Base-by-base conservation (phyloP, 148 eudicot genomes). In the Persicaria maculosa region DNA sequence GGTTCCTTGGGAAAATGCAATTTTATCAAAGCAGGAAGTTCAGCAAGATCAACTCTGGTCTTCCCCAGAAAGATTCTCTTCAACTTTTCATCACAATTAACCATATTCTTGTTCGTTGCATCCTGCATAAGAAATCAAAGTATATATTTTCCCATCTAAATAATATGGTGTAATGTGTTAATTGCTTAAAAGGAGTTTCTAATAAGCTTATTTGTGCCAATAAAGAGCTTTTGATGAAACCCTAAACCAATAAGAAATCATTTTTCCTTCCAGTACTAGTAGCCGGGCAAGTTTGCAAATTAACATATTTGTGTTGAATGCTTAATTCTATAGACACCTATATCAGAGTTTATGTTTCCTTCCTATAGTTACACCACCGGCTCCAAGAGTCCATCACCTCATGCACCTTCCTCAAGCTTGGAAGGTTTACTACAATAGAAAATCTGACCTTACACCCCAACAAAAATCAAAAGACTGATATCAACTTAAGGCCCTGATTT, bases 11-110 rank as follows among this genome's bases (percentile, higher is more conserved):
- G 96, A 72, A 94, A 94, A 86, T 94, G 98, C 80, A 94, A 80
- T 83, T 94, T 91, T 78, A 94, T 84, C 83, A 94, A 73, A 46
- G 86, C 74, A 80, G 98, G 97, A 83, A 94, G 96, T 84, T 94
- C 98, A 72, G 80, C 84, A 47, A 91, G 87, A 64, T 94, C 98
- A 76, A 94, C 70, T 80, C 76, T 84, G 50, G 81, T 72, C 79
- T 91, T 90, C 57, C 98, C 97, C 81, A 91, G 80, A 82, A 91
- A 78, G 84, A 94, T 87, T 57, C 90, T 81, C 90, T 82, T 94
- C 88, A 94, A 79, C 80, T 91, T 90, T 44, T 86, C 90, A 88
- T 94, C 98, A 84, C 97, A 94, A 73, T 86, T 87, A 46, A 91
- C 91, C 47, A 86, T 58, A 74, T 85, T 91, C 83, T 86, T 91